Conservation (phyloP, 2,329 filamentous ascomycete genomes). For the Alternaria postmessia region DNA sequence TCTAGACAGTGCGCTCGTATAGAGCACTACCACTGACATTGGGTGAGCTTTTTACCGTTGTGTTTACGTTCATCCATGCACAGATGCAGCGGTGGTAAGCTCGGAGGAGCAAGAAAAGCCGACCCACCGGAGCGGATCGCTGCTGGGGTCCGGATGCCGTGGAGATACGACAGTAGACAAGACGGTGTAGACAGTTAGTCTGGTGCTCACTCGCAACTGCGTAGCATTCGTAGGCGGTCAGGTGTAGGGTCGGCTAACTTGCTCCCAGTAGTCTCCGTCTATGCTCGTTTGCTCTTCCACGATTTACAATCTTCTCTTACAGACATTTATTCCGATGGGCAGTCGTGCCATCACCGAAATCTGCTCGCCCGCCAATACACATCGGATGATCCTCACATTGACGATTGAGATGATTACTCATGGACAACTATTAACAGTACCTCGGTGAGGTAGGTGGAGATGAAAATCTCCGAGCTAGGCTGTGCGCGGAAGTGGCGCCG, state of each 20-base stretch:
- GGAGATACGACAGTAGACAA: not conserved
- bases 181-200: not conserved
- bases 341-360: not conserved
- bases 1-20: not conserved
- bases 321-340: not conserved
- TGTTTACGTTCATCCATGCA: not conserved
- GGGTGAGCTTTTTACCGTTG: not conserved
- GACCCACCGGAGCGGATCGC: not conserved
- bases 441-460: conserved; percentile 1
- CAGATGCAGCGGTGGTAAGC: not conserved
- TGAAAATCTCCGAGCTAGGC: conserved; percentile 1
- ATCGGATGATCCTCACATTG: not conserved
- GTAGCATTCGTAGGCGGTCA: not conserved
- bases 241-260: not conserved
- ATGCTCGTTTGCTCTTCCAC: not conserved
- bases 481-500: conserved; percentile 5
- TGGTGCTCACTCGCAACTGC: not conserved
- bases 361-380: not conserved
- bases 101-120: not conserved
- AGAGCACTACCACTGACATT: not conserved
- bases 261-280: not conserved
- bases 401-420: not conserved
- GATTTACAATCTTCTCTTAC: not conserved
- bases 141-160: not conserved
- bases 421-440: not conserved